Evolutionary conservation across 1,284 basidiomycete species (phyloP), one percentile per base, ranked within the genome.

Genomic region (Leccinum huronense): DNA sequence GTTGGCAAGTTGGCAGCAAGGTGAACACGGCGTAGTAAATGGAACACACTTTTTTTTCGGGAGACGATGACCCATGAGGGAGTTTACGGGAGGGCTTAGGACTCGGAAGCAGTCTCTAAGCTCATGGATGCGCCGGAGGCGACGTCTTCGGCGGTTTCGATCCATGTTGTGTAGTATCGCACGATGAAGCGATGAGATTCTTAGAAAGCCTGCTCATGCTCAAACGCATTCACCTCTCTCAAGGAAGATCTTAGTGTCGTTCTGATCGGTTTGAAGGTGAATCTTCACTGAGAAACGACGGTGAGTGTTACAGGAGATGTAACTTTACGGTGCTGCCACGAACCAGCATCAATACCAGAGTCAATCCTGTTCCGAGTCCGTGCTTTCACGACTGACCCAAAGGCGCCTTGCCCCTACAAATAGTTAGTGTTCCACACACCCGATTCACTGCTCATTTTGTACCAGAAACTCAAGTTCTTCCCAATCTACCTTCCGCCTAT

Each of bases 381-480:
- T 1, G 95, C 95, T 76, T 98, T 98, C 55, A 97, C 94, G 0
- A 98, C 96, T 27, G 93, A 91, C 0, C 95, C 95, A 74, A 96
- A 98, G 0, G 91, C 95, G 1, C 95, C 95, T 73, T 91, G 92
- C 1, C 96, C 95, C 90, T 93, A 66, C 19, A 65, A 13, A 38
- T 51, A 3, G 6, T 68, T n/a, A 42, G 30, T 0, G 6, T 16
- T 30, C 10, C 45, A 48, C 7, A 10, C 42, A 56, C 38, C 30
- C 6, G 23, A 6, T 11, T 6, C 3, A 31, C 5, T 36, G 33
- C 31, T 6, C 14, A 51, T 30, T 8, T 73, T 83, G 16, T 66
- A 90, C 90, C 68, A 93, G 71, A 31, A 92, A 75, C 70, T 93
- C 91, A 14, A 93, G 75, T 71, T 93, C 90, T 69, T 92, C 89